Percentiles rank a stretch among this genome's conserved stretches.
Evolutionary conservation across 1,284 basidiomycete genomes (phyloP).

Genomic region (Flammula alnicola): DNA sequence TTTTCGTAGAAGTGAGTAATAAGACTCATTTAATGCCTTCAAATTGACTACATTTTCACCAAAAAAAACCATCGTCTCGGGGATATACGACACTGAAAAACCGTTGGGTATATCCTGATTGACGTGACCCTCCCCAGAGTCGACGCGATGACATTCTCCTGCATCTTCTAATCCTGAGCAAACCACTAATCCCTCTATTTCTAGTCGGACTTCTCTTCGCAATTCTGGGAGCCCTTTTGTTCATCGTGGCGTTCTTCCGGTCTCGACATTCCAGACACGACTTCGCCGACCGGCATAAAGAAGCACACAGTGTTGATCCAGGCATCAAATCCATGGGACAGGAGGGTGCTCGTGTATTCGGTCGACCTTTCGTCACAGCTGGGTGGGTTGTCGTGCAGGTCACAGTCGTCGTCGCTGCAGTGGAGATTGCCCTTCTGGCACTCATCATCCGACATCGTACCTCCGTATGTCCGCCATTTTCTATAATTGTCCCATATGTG

Average conservation of each 20-base stretch:
- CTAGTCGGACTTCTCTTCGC: slow-evolving; percentile 65
- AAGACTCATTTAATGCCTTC: slow-evolving; percentile 4
- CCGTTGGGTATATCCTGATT: too few species aligned
- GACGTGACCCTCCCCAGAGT: too few species aligned
- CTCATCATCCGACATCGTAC: slow-evolving; percentile 49
- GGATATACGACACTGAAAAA: too few species aligned
- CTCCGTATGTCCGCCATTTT: too few species aligned
- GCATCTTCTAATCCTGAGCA: background rate
- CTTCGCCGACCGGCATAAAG: slow-evolving; percentile 65
- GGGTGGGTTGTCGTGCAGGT: slow-evolving; percentile 74
- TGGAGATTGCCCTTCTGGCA: slow-evolving; percentile 69
- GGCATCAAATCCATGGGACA: slow-evolving; percentile 60
- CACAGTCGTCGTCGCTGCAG: slow-evolving; percentile 60
- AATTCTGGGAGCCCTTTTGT: slow-evolving; percentile 63
- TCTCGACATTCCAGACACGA: slow-evolving; percentile 70
- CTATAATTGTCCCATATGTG: too few species aligned
- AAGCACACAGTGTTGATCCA: slow-evolving; percentile 24
- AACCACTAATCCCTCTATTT: background rate
- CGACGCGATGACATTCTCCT: too few species aligned
- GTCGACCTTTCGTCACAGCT: slow-evolving; percentile 80
- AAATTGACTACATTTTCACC: too few species aligned
- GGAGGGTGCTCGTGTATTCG: slow-evolving; percentile 63
- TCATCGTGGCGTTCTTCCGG: slow-evolving; percentile 63
- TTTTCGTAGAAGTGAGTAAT: slow-evolving; percentile 71
- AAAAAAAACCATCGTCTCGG: too few species aligned